Base-by-base conservation (phyloP, 805 yeast genomes). In the Pichia nanzhaoensis region DNA sequence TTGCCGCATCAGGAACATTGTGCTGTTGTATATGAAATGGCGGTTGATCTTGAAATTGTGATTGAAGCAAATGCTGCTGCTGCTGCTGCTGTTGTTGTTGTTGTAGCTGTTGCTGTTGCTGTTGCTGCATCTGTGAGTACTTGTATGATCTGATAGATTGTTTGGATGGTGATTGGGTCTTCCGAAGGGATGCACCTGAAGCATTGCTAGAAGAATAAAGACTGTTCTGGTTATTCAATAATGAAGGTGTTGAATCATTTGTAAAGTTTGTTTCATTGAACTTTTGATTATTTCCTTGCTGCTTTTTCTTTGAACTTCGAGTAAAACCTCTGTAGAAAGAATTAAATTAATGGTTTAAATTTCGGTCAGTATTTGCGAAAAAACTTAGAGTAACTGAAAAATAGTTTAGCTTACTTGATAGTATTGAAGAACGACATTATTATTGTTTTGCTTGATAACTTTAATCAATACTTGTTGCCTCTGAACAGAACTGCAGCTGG, bases 271-370 rank as follows among this genome's bases (percentile, higher is more conserved):
- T 49, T 18, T 53, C 55, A 27, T 38, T 38, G 20, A 19, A 53
- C 38, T 60, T 60, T 28, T 37, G 44, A 36, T 47, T 50, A 18
- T 31, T 42, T n/a, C 44, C 42, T 42, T 59, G 63, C 42, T 59
- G 63, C 47, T 64, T 65, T 55, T 65, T 65, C 38, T 60, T 61
- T 9, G 62, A 58, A 34, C 55, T 59, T 56, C 84, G 71, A n/a
- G 84, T 82, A 51, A 80, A 76, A 9, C 84, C 81, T 59, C 79
- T 74, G 46, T 14, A 39, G 4, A 6, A 34, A 31, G 17, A 33
- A 10, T 4, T 9, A 14, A n/a, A 1, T 6, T 16, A 35, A 17
- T 28, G 3, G 21, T 21, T 10, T 20, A 24, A 10, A 24, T 24
- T 24, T 24, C 9, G 10, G 47, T 37, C 33, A 35, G 42, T 38